Conservation (phyloP, 805 yeast species). For the Tetrapisispora arboricola region DNA sequence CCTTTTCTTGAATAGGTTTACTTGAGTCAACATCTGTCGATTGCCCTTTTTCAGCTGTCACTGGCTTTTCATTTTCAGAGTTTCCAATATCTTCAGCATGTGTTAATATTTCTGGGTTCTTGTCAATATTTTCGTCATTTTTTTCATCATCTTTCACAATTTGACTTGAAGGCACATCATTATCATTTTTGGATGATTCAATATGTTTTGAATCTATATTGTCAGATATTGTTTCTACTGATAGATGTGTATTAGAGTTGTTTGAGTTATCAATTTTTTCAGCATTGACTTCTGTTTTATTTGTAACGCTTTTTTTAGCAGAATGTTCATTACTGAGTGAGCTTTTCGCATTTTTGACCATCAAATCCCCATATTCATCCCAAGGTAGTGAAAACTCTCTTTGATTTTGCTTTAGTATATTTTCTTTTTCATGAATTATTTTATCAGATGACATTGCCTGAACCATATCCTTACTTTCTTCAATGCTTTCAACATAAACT, state of each 20-base stretch:
- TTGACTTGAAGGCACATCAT: no score
- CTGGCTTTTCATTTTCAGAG: background rate
- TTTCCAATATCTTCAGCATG: background rate
- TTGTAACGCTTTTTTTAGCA: background rate
- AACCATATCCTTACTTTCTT: background rate
- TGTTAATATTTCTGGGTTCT: background rate
- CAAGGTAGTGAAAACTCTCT: conserved; percentile 34
- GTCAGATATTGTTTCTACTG: no score
- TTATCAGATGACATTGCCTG: background rate
- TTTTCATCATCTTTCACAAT: no score
- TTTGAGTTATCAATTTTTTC: no score
- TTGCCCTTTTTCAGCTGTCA: no score
- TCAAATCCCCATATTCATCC: conserved; percentile 36
- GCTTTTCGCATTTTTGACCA: conserved; percentile 30
- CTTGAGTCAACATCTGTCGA: no score
- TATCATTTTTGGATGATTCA: no score
- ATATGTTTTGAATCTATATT: no score
- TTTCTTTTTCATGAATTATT: background rate
- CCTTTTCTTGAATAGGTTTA: no score
- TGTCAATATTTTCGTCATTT: no score
- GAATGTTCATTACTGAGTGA: conserved; percentile 1
- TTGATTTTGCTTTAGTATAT: conserved; percentile 2
- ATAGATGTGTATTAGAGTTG: no score
- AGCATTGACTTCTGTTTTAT: background rate
- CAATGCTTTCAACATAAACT: background rate